Base-by-base conservation (phyloP, 768 basidiomycete species). In the Termitomyces sp. region DNA sequence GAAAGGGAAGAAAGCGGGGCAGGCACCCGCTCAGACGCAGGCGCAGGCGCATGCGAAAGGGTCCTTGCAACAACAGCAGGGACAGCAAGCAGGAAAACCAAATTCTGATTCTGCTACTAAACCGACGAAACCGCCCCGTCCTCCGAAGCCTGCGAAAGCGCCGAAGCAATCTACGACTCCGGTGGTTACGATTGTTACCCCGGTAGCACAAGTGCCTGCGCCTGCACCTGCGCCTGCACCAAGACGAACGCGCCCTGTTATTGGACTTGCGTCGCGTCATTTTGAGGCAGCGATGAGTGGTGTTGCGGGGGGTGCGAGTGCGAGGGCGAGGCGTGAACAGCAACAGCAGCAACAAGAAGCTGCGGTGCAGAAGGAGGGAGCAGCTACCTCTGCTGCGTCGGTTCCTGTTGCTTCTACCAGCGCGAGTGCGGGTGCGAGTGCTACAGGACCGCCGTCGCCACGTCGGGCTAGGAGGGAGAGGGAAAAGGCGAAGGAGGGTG, bases 231-330 rank as follows among this genome's bases (percentile, higher is more conserved):
- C 40, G 5, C 28, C 54, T 4, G 37, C 45, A 6, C 38, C 45
- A 9, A 19, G 80, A 22, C 76, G 82, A 32, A 59, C 67, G 5
- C 79, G 87, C 6, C 85, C 85, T 1, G 74, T 85, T 10, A 69
- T 89, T 32, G 85, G 86, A 0, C 64, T 86, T 8, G 84, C 76
- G 0, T 82, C 81, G 3, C 76, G 87, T 12, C 85, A 88, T 14
- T 85, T 90, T 51, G 87, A 88, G 60, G 87, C 82, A 7, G 88
- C 88, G 8, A 68, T 90, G 28, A 88, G 68, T 54, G 82, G 85
- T 0, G 81, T 82, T 0, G 84, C 83, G 5, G 51, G 49, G 8
- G 37, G 46, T 4, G 34, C 46, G 43, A 21, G 22, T 4, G 34
- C 41, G 37, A 21, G 22, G 44, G 17, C 48, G 43, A n/a, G 32